phyloP scores from a whole-genome alignment of 306 rosid genomes.

The Pachyrhizus erosus region DNA sequence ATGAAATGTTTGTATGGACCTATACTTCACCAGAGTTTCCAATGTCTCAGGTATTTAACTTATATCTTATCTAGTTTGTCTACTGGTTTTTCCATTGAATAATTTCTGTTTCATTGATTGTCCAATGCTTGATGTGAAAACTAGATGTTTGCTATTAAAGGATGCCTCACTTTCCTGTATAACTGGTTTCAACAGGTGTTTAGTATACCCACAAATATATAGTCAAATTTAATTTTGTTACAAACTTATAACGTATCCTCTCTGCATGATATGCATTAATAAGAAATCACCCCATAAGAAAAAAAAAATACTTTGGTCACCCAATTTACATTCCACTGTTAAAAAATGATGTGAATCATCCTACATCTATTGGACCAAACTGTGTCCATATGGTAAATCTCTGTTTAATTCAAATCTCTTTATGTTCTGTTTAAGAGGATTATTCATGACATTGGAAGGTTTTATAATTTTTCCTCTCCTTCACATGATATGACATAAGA shows the following conservation, averaged over 20 bases:
- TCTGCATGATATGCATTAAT: background rate
- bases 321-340: conserved; percentile 16
- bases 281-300: background rate
- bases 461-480: background rate
- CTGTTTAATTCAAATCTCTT: background rate
- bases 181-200: background rate
- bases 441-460: background rate
- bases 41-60: conserved; percentile 73
- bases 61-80: conserved; percentile 26
- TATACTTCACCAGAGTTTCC: conserved; percentile 82
- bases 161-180: background rate
- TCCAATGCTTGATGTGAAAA: conserved; percentile 25
- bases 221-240: background rate
- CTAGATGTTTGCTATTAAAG: conserved; percentile 33
- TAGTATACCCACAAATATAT: background rate
- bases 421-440: background rate
- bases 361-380: conserved; percentile 5
- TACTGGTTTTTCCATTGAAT: conserved; percentile 18
- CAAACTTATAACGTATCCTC: background rate
- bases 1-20: conserved; percentile 71
- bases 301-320: background rate
- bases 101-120: conserved; percentile 22
- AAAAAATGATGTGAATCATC: background rate
- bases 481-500: background rate
- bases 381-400: background rate